A percentile compares a stretch with the other conserved stretches of the same genome.
These are phyloP conservation scores for Ophiosphaerella herpotricha DNA, from an alignment of 2,329 filamentous ascomycete species.

Conservation along the genomic window DNA sequence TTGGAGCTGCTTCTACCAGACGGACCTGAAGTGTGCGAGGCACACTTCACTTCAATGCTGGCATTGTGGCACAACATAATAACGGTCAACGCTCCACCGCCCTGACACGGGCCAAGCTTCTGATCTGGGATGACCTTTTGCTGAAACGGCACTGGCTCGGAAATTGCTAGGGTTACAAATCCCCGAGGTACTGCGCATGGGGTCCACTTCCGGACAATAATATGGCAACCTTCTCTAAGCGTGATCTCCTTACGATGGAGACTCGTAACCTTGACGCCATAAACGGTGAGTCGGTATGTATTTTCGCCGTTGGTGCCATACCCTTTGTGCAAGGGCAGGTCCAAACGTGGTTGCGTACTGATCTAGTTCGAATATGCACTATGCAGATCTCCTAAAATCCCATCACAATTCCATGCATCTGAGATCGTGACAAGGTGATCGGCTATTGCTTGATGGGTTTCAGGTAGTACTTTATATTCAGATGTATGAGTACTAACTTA, in stretches of 20 bases:
- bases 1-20: not conserved
- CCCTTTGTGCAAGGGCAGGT: not conserved
- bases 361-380: not conserved
- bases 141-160: conserved; percentile 3
- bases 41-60: conserved; percentile 6
- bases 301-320: conserved; percentile 13
- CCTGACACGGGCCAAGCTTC: not conserved
- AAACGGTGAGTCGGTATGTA: conserved; percentile 22
- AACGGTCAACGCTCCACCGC: not conserved
- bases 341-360: too few relatives aligned
- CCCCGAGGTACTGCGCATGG: conserved; percentile 21
- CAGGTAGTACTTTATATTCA: too few relatives aligned
- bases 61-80: conserved; percentile 14
- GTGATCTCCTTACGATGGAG: conserved; percentile 5
- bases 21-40: not conserved
- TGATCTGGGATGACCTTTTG: not conserved
- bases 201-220: conserved; percentile 19
- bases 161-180: conserved; percentile 16
- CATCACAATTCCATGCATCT: too few relatives aligned
- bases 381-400: too few relatives aligned
- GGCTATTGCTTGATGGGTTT: too few relatives aligned
- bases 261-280: conserved; percentile 9
- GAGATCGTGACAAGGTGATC: too few relatives aligned
- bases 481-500: too few relatives aligned
- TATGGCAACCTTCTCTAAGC: conserved; percentile 3